Evolutionary conservation across 2,329 filamentous ascomycete genomes (phyloP).

Genomic region (Teratosphaeria nubilosa): DNA sequence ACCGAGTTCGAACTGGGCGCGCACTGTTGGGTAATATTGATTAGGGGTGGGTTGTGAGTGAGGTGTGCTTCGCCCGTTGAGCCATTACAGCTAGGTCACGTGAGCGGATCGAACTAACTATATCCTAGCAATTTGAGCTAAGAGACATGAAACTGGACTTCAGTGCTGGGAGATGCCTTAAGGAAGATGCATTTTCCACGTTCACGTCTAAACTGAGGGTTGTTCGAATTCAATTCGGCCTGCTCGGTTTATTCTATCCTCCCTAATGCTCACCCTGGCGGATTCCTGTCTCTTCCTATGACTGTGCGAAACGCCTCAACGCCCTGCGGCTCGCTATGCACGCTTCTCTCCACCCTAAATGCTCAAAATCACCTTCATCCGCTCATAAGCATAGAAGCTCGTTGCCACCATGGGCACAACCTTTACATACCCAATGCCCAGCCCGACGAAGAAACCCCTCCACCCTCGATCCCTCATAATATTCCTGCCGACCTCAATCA

Average conservation of each 20-base stretch:
- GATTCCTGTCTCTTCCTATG: neutral
- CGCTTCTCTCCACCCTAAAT: conserved; percentile 28
- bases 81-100: conserved; percentile 26
- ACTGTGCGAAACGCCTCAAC: neutral
- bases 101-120: neutral
- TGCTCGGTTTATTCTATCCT: too few relatives aligned
- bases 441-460: conserved; percentile 79
- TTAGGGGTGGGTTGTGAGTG: conserved; percentile 11
- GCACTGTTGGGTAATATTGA: conserved; percentile 17
- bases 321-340: neutral
- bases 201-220: too few relatives aligned
- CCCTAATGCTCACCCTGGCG: neutral
- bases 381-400: conserved; percentile 58
- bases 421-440: conserved; percentile 93
- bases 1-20: conserved; percentile 48
- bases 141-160: too few relatives aligned
- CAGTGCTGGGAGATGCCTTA: too few relatives aligned
- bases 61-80: conserved; percentile 18
- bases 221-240: too few relatives aligned
- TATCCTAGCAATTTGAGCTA: conserved; percentile 1
- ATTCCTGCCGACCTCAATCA: conserved; percentile 65
- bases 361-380: conserved; percentile 48
- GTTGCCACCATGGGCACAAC: conserved; percentile 79
- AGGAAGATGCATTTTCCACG: too few relatives aligned
- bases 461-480: conserved; percentile 69